A percentile compares a stretch with the other conserved stretches of the same genome.
Evolutionary conservation across 345 rosid genomes (phyloP).

Genomic region (Mallotus nudiflorus): DNA sequence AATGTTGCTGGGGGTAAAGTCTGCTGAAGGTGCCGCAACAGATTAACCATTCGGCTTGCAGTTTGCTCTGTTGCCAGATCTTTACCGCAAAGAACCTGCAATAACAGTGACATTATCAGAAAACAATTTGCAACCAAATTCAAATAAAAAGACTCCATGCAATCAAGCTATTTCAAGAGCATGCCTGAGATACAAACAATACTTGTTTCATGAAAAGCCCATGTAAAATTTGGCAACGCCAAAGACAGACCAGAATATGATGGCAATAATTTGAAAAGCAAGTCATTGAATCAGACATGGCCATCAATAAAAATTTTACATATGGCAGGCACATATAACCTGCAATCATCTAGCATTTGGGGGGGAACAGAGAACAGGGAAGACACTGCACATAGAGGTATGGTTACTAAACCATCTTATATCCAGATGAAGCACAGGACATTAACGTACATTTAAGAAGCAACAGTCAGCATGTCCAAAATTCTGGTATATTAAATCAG

Average conservation of each 20-base stretch:
- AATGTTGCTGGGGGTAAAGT: constrained; percentile 87
- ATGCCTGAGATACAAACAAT: background rate
- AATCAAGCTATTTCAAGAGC: background rate
- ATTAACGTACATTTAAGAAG: background rate
- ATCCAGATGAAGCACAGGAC: background rate
- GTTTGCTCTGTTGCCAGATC: constrained; percentile 93
- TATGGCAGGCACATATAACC: background rate
- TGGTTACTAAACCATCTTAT: background rate
- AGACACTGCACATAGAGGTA: too few relatives aligned
- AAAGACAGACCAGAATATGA: too few relatives aligned
- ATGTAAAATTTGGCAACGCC: too few relatives aligned
- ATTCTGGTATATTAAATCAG: background rate
- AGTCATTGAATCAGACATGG: too few relatives aligned
- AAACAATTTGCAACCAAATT: background rate
- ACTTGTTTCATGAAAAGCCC: too few relatives aligned
- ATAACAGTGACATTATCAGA: constrained; percentile 3
- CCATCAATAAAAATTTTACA: too few relatives aligned
- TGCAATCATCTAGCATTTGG: too few relatives aligned
- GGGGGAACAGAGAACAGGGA: too few relatives aligned
- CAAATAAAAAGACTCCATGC: background rate
- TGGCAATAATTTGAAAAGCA: too few relatives aligned
- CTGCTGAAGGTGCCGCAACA: constrained; percentile 90
- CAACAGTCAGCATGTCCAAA: background rate
- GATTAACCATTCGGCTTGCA: constrained; percentile 68
- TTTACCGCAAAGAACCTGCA: constrained; percentile 86